Evolutionary conservation across 2,329 filamentous ascomycete genomes (phyloP).

Genomic region (Cercospora sp.): DNA sequence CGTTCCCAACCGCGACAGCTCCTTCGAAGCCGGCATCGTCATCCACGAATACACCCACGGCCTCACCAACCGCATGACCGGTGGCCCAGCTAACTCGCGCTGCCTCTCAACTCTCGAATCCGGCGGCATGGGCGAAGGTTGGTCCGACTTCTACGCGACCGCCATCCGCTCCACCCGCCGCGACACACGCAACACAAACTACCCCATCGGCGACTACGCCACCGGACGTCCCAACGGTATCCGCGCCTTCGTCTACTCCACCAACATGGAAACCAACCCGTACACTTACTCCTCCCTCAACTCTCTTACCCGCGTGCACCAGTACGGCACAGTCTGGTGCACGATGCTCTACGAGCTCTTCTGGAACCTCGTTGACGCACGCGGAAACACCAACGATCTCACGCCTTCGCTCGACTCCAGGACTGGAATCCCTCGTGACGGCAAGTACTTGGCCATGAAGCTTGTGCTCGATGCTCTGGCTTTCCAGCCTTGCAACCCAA

Average conservation of each 20-base stretch:
- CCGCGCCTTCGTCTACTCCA: conserved; percentile 55
- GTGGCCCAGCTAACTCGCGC: conserved; percentile 56
- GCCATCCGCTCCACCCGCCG: conserved; percentile 51
- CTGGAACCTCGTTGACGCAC: conserved; percentile 60
- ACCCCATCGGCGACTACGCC: conserved; percentile 56
- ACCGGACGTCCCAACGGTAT: conserved; percentile 49
- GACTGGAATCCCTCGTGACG: conserved; percentile 54
- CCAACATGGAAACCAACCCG: conserved; percentile 52
- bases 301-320: conserved; percentile 46
- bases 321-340: conserved; percentile 56
- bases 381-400: conserved; percentile 52
- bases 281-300: conserved; percentile 53
- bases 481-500: conserved; percentile 59
- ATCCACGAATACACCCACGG: conserved; percentile 60
- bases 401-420: conserved; percentile 36
- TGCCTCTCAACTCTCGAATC: conserved; percentile 54
- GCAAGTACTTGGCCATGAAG: conserved; percentile 56
- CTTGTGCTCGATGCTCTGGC: conserved; percentile 56
- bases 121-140: conserved; percentile 61
- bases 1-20: conserved; percentile 54
- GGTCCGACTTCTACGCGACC: conserved; percentile 59
- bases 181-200: conserved; percentile 52
- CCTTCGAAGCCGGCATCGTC: conserved; percentile 62
- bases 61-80: conserved; percentile 60
- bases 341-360: conserved; percentile 58